A percentile compares a stretch with the other conserved stretches of the same genome.
Evolutionary conservation across 345 rosid species (phyloP).

Genomic region (Gossypium thurberi): DNA sequence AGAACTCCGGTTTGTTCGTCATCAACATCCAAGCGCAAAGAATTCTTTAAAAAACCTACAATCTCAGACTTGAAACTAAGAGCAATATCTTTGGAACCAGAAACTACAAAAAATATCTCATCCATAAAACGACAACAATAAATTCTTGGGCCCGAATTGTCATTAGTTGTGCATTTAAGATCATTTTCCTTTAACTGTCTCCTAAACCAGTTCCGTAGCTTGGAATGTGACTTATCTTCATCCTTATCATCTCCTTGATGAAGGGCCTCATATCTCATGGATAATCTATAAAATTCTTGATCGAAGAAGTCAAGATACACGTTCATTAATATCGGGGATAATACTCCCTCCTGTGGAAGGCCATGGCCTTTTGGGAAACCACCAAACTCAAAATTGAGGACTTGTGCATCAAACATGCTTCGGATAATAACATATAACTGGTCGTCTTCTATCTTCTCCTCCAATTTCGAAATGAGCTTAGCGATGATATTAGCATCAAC

Average conservation of each 20-base stretch:
- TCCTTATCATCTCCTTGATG: conserved; percentile 21
- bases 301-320: conserved; percentile 74
- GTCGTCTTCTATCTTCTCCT: conserved; percentile 54
- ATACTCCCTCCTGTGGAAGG: conserved; percentile 89
- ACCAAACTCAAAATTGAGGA: conserved; percentile 78
- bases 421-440: conserved; percentile 39
- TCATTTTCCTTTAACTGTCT: conserved; percentile 58
- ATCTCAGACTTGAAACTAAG: conserved; percentile 47
- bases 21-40: conserved; percentile 45
- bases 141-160: conserved; percentile 36
- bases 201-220: conserved; percentile 75
- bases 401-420: conserved; percentile 65
- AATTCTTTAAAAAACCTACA: conserved; percentile 38
- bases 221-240: conserved; percentile 38
- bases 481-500: conserved; percentile 42
- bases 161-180: conserved; percentile 15
- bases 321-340: conserved; percentile 74
- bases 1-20: conserved; percentile 33
- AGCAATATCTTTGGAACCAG: conserved; percentile 61
- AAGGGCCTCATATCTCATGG: conserved; percentile 78
- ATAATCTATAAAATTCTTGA: conserved; percentile 59
- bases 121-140: conserved; percentile 78
- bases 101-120: conserved; percentile 68
- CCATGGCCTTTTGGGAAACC: conserved; percentile 91
- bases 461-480: conserved; percentile 52